Conservation (phyloP, 2,329 filamentous ascomycete genomes). For the Mollisiaceae sp. region DNA sequence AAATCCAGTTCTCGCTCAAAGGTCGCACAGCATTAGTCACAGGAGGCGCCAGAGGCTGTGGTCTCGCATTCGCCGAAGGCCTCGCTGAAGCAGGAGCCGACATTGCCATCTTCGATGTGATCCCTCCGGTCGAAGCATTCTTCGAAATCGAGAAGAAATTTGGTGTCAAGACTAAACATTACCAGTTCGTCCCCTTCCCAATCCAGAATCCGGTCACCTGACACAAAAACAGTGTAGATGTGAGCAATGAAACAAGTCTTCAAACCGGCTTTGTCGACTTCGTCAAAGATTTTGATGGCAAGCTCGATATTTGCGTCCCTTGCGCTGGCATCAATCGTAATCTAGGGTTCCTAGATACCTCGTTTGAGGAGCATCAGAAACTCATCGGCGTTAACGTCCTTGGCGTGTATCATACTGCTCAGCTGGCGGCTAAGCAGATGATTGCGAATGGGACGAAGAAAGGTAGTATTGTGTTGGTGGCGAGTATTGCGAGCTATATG, state of each 20-base stretch:
- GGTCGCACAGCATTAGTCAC: conserved; percentile 52
- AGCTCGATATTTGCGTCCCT: conserved; percentile 51
- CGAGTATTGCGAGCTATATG: conserved; percentile 58
- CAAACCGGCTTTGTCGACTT: conserved; percentile 42
- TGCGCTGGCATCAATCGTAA: conserved; percentile 53
- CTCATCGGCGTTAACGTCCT: conserved; percentile 56
- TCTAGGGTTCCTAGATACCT: conserved; percentile 50
- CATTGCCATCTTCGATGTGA: conserved; percentile 52
- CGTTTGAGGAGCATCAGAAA: conserved; percentile 48
- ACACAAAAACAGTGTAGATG: conserved; percentile 41
- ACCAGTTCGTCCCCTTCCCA: conserved; percentile 32
- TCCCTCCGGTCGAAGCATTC: conserved; percentile 47
- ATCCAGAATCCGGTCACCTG: background rate
- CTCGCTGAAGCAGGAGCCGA: conserved; percentile 53
- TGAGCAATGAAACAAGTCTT: conserved; percentile 43
- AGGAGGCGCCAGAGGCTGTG: conserved; percentile 52
- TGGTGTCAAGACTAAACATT: conserved; percentile 49
- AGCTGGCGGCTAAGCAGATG: conserved; percentile 46
- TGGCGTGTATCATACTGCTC: conserved; percentile 46
- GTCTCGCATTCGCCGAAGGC: conserved; percentile 50
- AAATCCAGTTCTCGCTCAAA: conserved; percentile 48
- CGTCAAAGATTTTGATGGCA: conserved; percentile 41
- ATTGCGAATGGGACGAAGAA: conserved; percentile 51
- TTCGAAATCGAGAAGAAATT: conserved; percentile 48
- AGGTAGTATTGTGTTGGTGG: conserved; percentile 58